A percentile compares a stretch with the other conserved stretches of the same genome.
phyloP scores from a whole-genome alignment of 2,329 filamentous ascomycete species.

The Trichoderma harzianum region DNA sequence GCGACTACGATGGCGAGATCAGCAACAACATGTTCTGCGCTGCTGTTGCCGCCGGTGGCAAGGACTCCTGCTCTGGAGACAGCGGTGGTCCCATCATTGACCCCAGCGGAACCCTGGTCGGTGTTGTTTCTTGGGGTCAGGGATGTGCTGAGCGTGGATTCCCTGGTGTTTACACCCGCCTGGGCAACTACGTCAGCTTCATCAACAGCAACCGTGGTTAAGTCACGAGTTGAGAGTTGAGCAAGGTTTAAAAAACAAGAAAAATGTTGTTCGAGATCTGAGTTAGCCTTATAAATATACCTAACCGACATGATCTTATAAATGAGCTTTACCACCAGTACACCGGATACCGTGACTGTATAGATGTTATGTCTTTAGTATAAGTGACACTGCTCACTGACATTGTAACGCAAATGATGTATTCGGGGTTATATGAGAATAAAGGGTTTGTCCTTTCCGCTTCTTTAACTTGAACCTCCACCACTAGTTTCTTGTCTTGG shows the following conservation, averaged over 20 bases:
- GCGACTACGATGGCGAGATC: background rate
- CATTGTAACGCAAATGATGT: too few species aligned
- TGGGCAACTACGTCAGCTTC: background rate
- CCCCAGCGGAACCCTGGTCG: background rate
- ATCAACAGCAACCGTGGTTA: background rate
- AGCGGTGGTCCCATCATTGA: background rate
- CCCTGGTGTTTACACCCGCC: background rate
- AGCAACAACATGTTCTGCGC: background rate
- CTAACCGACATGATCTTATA: too few species aligned
- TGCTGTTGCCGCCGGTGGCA: background rate
- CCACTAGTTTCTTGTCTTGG: too few species aligned
- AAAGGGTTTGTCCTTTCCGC: too few species aligned
- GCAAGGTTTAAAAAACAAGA: background rate
- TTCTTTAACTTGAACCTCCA: too few species aligned
- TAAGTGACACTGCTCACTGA: too few species aligned
- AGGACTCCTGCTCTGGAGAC: background rate
- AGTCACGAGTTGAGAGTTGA: background rate
- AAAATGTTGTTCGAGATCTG: background rate
- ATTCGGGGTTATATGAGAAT: too few species aligned
- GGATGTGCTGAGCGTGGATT: background rate
- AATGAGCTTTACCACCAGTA: too few species aligned
- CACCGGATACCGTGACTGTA: too few species aligned
- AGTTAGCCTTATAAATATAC: background rate
- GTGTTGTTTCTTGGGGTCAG: background rate
- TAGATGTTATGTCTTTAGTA: too few species aligned